Evolutionary conservation across 768 basidiomycete genomes (phyloP), one percentile per base, ranked within the genome.

Genomic region (Xanthoconium purpureum): DNA sequence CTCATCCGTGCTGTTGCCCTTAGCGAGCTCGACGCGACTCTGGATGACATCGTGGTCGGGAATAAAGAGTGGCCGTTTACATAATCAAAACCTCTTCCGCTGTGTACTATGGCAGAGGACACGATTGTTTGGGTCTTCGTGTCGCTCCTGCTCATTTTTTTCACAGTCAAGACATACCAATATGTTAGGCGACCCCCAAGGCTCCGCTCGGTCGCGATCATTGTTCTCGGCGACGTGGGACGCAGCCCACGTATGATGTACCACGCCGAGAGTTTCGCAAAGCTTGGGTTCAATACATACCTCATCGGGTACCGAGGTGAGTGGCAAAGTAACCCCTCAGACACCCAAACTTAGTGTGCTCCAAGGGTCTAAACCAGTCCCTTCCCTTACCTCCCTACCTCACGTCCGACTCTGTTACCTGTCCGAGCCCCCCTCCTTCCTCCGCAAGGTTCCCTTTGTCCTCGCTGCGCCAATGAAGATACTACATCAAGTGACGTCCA

Each of bases 171-270:
- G 40, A 6, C 43, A 5, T 66, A 58, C 49, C 10, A 13, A 6
- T 56, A 71, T 67, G 59, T 64, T 1, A 61, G n/a, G 18, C 43
- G 53, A 40, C 56, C 58, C 20, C 71, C 73, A 3, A 61, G 75
- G 46, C 68, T 81, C 30, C 86, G 88, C 17, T 84, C 91, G 3
- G 89, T 91, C n/a, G 90, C 85, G 5, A 84, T 98, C 52, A 74
- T 98, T 47, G 97, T 99, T 14, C 79, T 99, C 11, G 97, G 97
- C 11, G 97, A 99, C 75, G 85, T 99, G 47, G 97, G 96, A 2
- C 82, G 97, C 55, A 94, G 91, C 68, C 97, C 97, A 12, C 80
- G 97, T 52, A 98, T 98, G 92, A 96, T 98, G 92, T 98, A 98
- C 70, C 97, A 99, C 64, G 89, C 96, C 0, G 85, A 96, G 69